Base-by-base conservation (phyloP, 768 basidiomycete genomes). In the Trametes elegans region DNA sequence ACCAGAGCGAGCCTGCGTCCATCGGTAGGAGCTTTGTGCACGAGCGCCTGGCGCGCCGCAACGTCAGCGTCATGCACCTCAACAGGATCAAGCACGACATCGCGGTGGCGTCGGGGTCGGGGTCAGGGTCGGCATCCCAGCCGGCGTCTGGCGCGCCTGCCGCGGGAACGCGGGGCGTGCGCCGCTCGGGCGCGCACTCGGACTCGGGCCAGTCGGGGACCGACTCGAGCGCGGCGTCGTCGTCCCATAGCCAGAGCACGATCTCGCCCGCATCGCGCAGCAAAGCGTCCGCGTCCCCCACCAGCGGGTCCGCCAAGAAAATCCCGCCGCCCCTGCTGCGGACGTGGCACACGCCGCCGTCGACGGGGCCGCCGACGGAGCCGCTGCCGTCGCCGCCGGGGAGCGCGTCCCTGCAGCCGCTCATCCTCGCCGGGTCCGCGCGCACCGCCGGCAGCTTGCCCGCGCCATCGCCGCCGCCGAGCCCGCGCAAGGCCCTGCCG, bases 381-480 rank as follows among this genome's bases (percentile, higher is more conserved):
- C 62, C 62, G 7, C 53, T 60, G 19, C 62, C 62, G 2, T 55
- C 53, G 19, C 58, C 58, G 1, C 61, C 57, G 8, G 32, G 49
- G 2, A 44, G 41, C 19, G 29, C 36, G 7, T 5, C 47, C 16
- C 45, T 36, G 26, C 34, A 45, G 21, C 28, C 54, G 13, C 54
- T 31, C 16, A 41, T 50, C 3, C 49, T 55, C 13, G 40, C 59
- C 3, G 16, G 47, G 1, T 11, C 52, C 6, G 18, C 39, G 32
- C 32, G 49, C 5, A 9, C 41, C 16, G 32, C 21, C 32, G 29
- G 34, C 7, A 23, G 41, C n/a, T n/a, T n/a, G 1, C 39, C n/a
- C 13, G 36, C 35, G 3, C 49, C 62, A 9, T 55, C 55, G 3
- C 26, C 55, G 3, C 55, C 55, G 2, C 18, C 31, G 19, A 41